Conservation (phyloP, 2,329 filamentous ascomycete genomes). For the Apiospora phragmitis region DNA sequence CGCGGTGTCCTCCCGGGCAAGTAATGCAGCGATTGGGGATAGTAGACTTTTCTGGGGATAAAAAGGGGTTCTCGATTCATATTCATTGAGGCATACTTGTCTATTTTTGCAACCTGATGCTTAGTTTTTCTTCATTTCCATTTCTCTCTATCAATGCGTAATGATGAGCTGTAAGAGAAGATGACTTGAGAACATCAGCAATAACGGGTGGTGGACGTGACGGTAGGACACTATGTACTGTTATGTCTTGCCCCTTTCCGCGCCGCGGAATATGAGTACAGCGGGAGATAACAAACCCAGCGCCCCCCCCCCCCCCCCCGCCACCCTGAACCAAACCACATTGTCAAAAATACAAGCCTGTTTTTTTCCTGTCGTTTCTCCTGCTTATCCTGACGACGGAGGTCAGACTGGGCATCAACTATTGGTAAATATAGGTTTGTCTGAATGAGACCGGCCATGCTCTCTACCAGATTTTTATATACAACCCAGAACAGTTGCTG, state of each 20-base stretch:
- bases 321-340: too few relatives aligned
- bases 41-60: neutral
- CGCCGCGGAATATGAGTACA: too few relatives aligned
- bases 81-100: neutral
- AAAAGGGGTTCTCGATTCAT: neutral
- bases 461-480: neutral
- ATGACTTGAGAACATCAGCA: neutral
- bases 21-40: neutral
- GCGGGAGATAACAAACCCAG: too few relatives aligned
- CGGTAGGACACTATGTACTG: neutral
- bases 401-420: too few relatives aligned
- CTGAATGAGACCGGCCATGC: neutral
- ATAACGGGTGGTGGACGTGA: neutral
- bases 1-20: neutral
- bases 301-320: too few relatives aligned
- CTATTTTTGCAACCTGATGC: neutral
- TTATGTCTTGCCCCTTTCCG: neutral
- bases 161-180: neutral
- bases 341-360: too few relatives aligned
- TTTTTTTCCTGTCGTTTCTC: too few relatives aligned
- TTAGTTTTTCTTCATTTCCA: neutral
- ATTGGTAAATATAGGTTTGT: too few relatives aligned
- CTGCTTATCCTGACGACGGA: too few relatives aligned
- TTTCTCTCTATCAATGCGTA: too few relatives aligned
- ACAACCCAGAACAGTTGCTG: neutral